These are phyloP conservation scores for Kodamaea fungicola DNA, from an alignment of 1,139 yeast genomes.

Conservation along the genomic window DNA sequence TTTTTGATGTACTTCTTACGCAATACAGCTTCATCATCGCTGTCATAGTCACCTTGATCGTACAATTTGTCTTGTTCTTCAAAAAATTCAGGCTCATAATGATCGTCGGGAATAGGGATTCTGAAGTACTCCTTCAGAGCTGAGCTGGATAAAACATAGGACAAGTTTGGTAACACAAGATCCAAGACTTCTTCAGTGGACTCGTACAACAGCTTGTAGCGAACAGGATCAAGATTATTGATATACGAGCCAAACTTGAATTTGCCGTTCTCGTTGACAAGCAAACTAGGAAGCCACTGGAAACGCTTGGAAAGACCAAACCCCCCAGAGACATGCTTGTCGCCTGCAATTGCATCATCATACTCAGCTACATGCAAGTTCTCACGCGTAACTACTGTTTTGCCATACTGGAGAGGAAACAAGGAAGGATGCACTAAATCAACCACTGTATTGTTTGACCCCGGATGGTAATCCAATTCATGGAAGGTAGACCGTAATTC, in stretches of 20 bases:
- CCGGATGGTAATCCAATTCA: constrained; percentile 35
- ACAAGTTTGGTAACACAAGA: constrained; percentile 27
- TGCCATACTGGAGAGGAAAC: constrained; percentile 34
- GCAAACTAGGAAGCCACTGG: constrained; percentile 33
- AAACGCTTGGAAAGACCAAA: constrained; percentile 22
- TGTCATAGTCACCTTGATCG: constrained; percentile 6
- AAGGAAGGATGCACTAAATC: constrained; percentile 45
- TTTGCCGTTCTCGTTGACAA: constrained; percentile 10
- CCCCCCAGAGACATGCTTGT: constrained; percentile 13
- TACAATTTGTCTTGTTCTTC: constrained; percentile 4
- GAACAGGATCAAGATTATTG: constrained; percentile 37
- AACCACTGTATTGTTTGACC: constrained; percentile 30
- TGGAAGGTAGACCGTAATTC: constrained; percentile 15
- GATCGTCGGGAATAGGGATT: constrained; percentile 14
- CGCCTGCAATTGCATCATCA: constrained; percentile 13
- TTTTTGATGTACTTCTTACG: constrained; percentile 14
- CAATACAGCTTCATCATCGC: constrained; percentile 11
- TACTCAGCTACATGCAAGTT: constrained; percentile 11
- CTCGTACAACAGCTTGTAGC: constrained; percentile 21
- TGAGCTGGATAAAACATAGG: constrained; percentile 22
- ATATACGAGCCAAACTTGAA: constrained; percentile 31
- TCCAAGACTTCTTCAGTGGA: constrained; percentile 30
- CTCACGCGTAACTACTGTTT: constrained; percentile 20
- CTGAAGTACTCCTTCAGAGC: constrained; percentile 19
- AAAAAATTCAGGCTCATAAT: constrained; percentile 12